Percentiles rank a stretch among this genome's conserved stretches.
Conservation (phyloP, 176 grass and related monocot species). For the Oryza brachyantha region DNA sequence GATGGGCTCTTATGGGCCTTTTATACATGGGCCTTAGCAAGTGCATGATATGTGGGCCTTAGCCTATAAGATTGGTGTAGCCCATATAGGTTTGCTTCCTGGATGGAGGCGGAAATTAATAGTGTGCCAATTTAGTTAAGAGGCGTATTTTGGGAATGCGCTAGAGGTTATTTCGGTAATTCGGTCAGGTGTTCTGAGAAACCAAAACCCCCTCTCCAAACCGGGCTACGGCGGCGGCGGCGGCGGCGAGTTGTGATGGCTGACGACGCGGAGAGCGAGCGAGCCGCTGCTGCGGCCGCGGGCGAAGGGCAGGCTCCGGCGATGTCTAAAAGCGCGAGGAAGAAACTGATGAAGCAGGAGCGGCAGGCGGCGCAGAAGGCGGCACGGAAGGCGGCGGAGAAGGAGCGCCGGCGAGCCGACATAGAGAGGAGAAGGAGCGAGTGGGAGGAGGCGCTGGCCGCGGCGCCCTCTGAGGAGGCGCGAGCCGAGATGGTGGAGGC, state of each 20-base stretch:
- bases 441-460: constrained; percentile 53
- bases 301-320: background rate
- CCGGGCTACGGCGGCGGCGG: constrained; percentile 19
- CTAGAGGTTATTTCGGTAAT: background rate
- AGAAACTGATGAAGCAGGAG: constrained; percentile 69
- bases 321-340: constrained; percentile 65
- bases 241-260: constrained; percentile 38
- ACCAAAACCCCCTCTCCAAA: constrained; percentile 29
- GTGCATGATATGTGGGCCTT: background rate
- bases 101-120: background rate
- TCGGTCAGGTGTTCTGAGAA: background rate
- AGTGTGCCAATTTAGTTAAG: too few relatives aligned
- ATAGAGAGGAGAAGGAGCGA: constrained; percentile 54
- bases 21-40: background rate
- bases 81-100: background rate
- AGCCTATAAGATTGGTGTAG: background rate
- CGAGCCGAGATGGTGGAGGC: constrained; percentile 45
- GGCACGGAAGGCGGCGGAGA: constrained; percentile 62
- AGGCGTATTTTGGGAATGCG: background rate
- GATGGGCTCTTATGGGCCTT: background rate
- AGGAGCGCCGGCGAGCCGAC: constrained; percentile 50
- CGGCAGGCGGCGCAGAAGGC: constrained; percentile 55
- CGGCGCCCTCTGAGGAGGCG: constrained; percentile 58
- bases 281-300: background rate
- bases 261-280: constrained; percentile 25